Conservation (phyloP, 148 eudicot species). For the Rheum nobile region DNA sequence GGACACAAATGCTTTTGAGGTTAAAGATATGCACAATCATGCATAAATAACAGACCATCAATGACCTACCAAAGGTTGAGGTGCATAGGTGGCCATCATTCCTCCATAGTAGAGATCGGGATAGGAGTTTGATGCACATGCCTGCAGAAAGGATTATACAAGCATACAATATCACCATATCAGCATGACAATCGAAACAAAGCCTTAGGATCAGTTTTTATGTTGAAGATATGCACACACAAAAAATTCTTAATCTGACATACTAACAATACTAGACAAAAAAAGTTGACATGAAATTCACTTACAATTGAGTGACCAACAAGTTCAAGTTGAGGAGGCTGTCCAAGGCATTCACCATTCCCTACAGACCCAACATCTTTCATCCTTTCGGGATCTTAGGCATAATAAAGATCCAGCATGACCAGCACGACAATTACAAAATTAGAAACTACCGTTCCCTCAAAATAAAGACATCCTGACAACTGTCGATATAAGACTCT, state of each 20-base stretch:
- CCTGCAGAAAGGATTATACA: conserved; percentile 29
- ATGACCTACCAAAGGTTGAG: conserved; percentile 55
- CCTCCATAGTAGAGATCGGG: conserved; percentile 68
- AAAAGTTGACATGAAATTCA: neutral
- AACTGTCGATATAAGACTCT: neutral
- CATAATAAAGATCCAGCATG: neutral
- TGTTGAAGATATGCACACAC: neutral
- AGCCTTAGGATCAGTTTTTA: neutral
- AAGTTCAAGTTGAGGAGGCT: conserved; percentile 65
- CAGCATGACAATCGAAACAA: too few relatives aligned
- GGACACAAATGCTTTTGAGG: neutral
- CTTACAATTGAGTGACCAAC: conserved; percentile 83
- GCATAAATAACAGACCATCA: neutral
- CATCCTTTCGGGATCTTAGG: conserved; percentile 5
- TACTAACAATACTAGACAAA: neutral
- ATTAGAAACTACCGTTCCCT: neutral
- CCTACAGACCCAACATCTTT: conserved; percentile 23
- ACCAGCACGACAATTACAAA: neutral
- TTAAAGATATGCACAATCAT: neutral
- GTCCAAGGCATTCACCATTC: conserved; percentile 35
- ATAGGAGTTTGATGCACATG: conserved; percentile 63
- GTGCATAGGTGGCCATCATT: conserved; percentile 72
- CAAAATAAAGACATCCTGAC: neutral
- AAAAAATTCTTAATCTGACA: neutral
- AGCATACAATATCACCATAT: neutral